Evolutionary conservation across 2,329 filamentous ascomycete species (phyloP).

Genomic region (Microdochium bolleyi): DNA sequence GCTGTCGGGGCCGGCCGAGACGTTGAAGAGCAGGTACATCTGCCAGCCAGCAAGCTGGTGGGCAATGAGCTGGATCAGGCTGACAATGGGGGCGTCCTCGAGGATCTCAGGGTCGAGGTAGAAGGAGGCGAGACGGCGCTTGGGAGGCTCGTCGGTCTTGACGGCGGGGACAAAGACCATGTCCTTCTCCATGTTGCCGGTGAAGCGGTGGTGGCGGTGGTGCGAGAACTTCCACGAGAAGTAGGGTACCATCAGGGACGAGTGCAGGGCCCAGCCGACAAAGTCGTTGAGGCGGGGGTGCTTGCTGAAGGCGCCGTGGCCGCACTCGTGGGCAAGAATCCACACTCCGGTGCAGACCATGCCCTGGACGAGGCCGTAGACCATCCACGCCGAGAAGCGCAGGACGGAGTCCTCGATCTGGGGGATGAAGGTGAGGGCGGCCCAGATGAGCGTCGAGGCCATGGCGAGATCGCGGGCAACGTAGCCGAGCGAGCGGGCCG

Average conservation of each 20-base stretch:
- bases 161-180: constrained; percentile 54
- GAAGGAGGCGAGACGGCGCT: constrained; percentile 18
- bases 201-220: constrained; percentile 61
- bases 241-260: constrained; percentile 58
- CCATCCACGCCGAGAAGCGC: constrained; percentile 41
- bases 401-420: constrained; percentile 32
- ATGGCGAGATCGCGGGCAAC: constrained; percentile 47
- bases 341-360: constrained; percentile 61
- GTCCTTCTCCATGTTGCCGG: constrained; percentile 60
- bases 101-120: constrained; percentile 43
- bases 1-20: constrained; percentile 38
- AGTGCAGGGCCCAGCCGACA: constrained; percentile 59
- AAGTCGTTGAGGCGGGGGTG: constrained; percentile 49
- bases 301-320: constrained; percentile 60
- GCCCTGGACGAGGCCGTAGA: constrained; percentile 57
- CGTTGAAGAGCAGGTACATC: constrained; percentile 54
- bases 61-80: constrained; percentile 43
- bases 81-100: constrained; percentile 55
- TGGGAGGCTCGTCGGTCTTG: constrained; percentile 23
- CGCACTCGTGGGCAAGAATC: constrained; percentile 65
- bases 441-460: constrained; percentile 37
- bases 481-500: constrained; percentile 43
- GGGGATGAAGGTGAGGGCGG: constrained; percentile 46
- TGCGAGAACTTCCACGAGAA: constrained; percentile 69
- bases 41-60: constrained; percentile 62